Percentiles rank a stretch among this genome's conserved stretches.
phyloP scores from a whole-genome alignment of 2,329 filamentous ascomycete genomes.

The Trichoderma sp. region DNA sequence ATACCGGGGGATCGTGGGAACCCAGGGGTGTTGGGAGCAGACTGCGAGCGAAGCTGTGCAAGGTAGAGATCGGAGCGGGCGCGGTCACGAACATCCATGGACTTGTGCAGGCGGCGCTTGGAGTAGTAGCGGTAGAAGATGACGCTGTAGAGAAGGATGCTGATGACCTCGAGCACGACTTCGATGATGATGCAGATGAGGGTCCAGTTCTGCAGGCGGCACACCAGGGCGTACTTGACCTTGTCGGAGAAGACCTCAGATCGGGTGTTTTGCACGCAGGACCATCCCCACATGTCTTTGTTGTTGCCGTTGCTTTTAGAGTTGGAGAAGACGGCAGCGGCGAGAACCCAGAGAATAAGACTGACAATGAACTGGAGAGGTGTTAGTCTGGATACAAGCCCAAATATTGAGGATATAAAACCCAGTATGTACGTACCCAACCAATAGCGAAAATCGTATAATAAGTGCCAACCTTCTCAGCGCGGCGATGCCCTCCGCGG shows the following conservation, averaged over 20 bases:
- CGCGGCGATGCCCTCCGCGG: conserved; percentile 80
- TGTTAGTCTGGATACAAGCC: not conserved
- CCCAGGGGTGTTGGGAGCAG: conserved; percentile 90
- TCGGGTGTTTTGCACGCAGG: conserved; percentile 87
- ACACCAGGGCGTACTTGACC: conserved; percentile 85
- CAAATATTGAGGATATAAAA: not conserved
- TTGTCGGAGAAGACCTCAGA: conserved; percentile 73
- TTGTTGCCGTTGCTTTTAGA: conserved; percentile 66
- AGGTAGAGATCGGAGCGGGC: conserved; percentile 95
- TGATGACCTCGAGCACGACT: conserved; percentile 85
- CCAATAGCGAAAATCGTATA: conserved; percentile 91
- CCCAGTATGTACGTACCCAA: conserved; percentile 49
- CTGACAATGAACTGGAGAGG: conserved; percentile 71
- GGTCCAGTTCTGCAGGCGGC: conserved; percentile 89
- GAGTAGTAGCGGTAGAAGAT: conserved; percentile 98
- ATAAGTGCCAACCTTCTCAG: conserved; percentile 91
- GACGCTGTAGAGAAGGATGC: conserved; percentile 87
- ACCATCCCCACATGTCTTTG: conserved; percentile 97
- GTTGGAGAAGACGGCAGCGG: conserved; percentile 79
- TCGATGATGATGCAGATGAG: conserved; percentile 97
- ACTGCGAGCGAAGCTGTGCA: conserved; percentile 77
- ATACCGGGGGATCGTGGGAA: conserved; percentile 60
- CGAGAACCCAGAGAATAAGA: conserved; percentile 87
- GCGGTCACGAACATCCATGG: conserved; percentile 92
- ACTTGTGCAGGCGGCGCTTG: conserved; percentile 92